Conservation (phyloP, 176 grass and related monocot species). For the Avena atlantica region DNA sequence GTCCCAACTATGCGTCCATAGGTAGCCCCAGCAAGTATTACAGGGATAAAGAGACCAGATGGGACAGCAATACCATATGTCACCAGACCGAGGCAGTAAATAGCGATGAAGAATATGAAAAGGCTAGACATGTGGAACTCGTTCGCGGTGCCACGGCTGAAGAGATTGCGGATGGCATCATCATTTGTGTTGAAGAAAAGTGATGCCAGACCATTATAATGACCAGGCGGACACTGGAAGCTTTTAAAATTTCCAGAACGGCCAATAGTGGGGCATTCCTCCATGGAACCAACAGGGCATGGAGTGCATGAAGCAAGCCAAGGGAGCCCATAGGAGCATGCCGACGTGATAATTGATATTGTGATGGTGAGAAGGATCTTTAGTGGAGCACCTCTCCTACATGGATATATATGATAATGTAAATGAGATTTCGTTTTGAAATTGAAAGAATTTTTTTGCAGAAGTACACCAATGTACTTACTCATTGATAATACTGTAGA, state of each 20-base stretch:
- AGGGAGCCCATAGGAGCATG: conserved; percentile 86
- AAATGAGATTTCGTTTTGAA: conserved; percentile 37
- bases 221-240: conserved; percentile 80
- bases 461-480: conserved; percentile 43
- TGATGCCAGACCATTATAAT: conserved; percentile 94
- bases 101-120: conserved; percentile 73
- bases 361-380: conserved; percentile 84
- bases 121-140: conserved; percentile 81
- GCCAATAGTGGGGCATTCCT: conserved; percentile 81
- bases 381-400: conserved; percentile 86
- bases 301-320: conserved; percentile 79
- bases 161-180: conserved; percentile 92
- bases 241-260: conserved; percentile 92
- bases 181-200: conserved; percentile 98
- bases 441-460: not conserved
- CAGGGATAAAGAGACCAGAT: conserved; percentile 94
- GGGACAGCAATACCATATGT: conserved; percentile 92
- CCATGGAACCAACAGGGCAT: conserved; percentile 53
- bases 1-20: conserved; percentile 83
- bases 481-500: conserved; percentile 93
- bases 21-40: conserved; percentile 83
- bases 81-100: conserved; percentile 81
- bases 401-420: conserved; percentile 33
- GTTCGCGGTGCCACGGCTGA: conserved; percentile 71
- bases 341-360: conserved; percentile 82